Evolutionary conservation across 2,329 filamentous ascomycete species (phyloP).

Genomic region (Fusarium sp.): DNA sequence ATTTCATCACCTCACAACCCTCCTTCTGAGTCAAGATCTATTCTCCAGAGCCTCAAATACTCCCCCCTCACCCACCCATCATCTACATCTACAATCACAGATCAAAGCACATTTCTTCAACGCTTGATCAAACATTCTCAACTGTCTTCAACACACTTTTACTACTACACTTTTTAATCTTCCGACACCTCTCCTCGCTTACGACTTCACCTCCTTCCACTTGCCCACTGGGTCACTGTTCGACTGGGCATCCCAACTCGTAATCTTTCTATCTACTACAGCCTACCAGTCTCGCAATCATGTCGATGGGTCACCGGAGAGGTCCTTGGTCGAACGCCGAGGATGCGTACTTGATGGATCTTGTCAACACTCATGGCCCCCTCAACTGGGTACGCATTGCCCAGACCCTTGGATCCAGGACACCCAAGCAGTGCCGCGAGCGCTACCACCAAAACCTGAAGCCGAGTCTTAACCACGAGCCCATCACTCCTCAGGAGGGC

Average conservation of each 20-base stretch:
- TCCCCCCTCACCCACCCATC: constrained; percentile 1
- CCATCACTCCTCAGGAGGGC: constrained; percentile 79
- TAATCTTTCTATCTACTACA: background rate
- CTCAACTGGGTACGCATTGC: constrained; percentile 94
- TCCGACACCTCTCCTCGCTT: background rate
- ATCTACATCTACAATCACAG: constrained; percentile 1
- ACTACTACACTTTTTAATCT: background rate
- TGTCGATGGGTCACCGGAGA: constrained; percentile 56
- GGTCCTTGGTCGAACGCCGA: constrained; percentile 88
- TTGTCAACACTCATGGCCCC: constrained; percentile 78
- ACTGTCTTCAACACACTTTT: background rate
- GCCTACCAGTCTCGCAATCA: constrained; percentile 15
- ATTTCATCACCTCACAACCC: constrained; percentile 45
- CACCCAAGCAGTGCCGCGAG: constrained; percentile 95
- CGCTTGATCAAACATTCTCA: constrained; percentile 1
- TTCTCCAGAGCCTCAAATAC: constrained; percentile 20
- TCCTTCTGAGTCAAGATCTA: constrained; percentile 30
- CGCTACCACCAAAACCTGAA: constrained; percentile 95
- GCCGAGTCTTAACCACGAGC: constrained; percentile 77
- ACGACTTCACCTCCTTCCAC: background rate
- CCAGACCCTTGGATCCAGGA: constrained; percentile 78
- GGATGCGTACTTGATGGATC: constrained; percentile 76
- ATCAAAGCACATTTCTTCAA: background rate
- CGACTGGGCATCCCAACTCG: background rate
- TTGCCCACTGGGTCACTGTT: background rate